Base-by-base conservation (phyloP, 2,329 filamentous ascomycete genomes). In the Bipolaris zeicola region DNA sequence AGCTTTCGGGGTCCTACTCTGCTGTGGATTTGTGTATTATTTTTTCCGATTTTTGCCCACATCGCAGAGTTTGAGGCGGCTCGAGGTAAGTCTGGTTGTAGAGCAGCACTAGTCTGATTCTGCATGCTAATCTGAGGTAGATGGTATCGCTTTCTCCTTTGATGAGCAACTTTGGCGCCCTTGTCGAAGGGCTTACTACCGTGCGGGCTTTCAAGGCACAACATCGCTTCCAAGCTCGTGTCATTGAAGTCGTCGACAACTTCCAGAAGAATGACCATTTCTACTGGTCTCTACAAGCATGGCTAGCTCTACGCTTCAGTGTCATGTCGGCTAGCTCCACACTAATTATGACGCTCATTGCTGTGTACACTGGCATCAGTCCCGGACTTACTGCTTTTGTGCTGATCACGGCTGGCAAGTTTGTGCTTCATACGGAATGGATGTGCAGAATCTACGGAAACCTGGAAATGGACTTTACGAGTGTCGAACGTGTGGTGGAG, bases 201-300 rank as follows among this genome's bases (percentile, higher is more conserved):
- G 92, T 97, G 83, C 93, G 69, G 46, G 92, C 93, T 0, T 94
- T 96, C 71, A 86, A 84, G 46, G 91, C 89, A 0, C 89, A 96
- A 65, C 79, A 83, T 3, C 87, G 89, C 50, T 96, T 96, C 69
- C 91, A 96, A 69, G 84, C 87, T 60, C 85, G 88, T 48, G 91
- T 96, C 50, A 88, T 97, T 33, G 80, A 83, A 2, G 92, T 92
- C 0, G 92, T 92, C 0, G 92, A 96, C 69, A 87, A 87, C 16
- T 96, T 96, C 71, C 93, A 96, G 73, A 92, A 92, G 71, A 95
- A 96, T 84, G 93, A 97, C 68, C 93, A 97, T 73, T 96, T 96
- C 77, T 96, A 96, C 78, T 96, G 92, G 79, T 90, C 88, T 56
- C 82, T 96, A 41, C 91, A 96, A 63, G 86, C 87, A 6, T 96